Conservation (phyloP, 768 basidiomycete species). For the Kwoniella sp. region DNA sequence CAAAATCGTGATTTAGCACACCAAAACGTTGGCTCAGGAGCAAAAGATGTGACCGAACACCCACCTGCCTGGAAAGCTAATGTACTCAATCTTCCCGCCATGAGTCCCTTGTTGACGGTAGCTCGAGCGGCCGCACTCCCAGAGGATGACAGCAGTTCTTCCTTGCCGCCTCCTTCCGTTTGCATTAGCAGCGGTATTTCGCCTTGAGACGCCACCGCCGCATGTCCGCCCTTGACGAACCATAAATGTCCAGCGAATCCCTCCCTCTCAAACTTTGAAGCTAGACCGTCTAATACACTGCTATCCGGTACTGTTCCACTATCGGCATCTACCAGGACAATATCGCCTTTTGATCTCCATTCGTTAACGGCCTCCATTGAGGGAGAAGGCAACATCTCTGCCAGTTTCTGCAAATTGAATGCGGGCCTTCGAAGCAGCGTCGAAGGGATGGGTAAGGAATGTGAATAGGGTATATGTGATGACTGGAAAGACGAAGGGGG, state of each 20-base stretch:
- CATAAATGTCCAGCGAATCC: slow-evolving; percentile 67
- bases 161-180: slow-evolving; percentile 62
- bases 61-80: slow-evolving; percentile 58
- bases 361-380: slow-evolving; percentile 45
- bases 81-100: slow-evolving; percentile 49
- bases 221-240: slow-evolving; percentile 75
- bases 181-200: slow-evolving; percentile 55
- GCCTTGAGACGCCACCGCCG: slow-evolving; percentile 61
- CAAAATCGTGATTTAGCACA: slow-evolving; percentile 9
- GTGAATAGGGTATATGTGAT: slow-evolving; percentile 68
- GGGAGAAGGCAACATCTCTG: slow-evolving; percentile 72
- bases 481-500: slow-evolving; percentile 73
- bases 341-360: slow-evolving; percentile 57
- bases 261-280: slow-evolving; percentile 57
- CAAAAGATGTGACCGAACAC: slow-evolving; percentile 12
- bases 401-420: slow-evolving; percentile 76
- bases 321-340: slow-evolving; percentile 87
- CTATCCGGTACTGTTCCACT: slow-evolving; percentile 65
- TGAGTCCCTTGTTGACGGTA: slow-evolving; percentile 6
- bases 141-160: slow-evolving; percentile 1
- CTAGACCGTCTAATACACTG: slow-evolving; percentile 53
- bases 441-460: slow-evolving; percentile 89
- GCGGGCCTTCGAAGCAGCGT: slow-evolving; percentile 89
- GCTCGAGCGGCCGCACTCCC: slow-evolving; percentile 1
- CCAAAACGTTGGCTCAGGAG: background rate